Percentiles rank a stretch among this genome's conserved stretches.
Conservation (phyloP, 495 filamentous ascomycete genomes). For the Hypomontagnella submonticulosa region DNA sequence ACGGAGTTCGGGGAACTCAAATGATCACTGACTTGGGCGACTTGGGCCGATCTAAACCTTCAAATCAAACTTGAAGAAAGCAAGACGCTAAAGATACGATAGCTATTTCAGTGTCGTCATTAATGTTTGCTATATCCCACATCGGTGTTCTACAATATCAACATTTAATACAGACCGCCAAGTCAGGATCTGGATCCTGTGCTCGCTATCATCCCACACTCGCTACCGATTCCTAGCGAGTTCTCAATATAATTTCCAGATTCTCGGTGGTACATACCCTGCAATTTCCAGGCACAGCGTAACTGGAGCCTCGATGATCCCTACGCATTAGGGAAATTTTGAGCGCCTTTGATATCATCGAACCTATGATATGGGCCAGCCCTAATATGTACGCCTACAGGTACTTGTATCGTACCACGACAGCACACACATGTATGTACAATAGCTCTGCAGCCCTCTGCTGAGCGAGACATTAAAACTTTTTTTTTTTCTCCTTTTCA, state of each 20-base stretch:
- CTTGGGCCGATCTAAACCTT: conserved; percentile 7
- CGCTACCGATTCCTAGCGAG: conserved; percentile 3
- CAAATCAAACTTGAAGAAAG: neutral
- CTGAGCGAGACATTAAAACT: conserved; percentile 15
- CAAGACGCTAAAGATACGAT: too few relatives aligned
- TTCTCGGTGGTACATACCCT: conserved; percentile 31
- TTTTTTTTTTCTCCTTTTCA: conserved; percentile 13
- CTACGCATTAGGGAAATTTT: conserved; percentile 26
- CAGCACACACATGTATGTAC: conserved; percentile 25
- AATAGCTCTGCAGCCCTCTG: conserved; percentile 17
- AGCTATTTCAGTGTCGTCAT: neutral
- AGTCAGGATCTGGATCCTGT: conserved; percentile 27
- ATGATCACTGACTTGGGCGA: neutral
- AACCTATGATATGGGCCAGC: conserved; percentile 22
- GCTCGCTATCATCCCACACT: neutral
- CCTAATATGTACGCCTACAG: conserved; percentile 24
- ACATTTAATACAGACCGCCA: neutral
- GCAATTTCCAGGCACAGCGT: conserved; percentile 34
- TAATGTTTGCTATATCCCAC: conserved; percentile 1
- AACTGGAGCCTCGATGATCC: conserved; percentile 37
- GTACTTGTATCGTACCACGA: conserved; percentile 28
- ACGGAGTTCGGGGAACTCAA: conserved; percentile 26
- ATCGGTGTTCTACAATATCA: neutral
- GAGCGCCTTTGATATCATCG: conserved; percentile 45
- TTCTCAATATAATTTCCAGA: conserved; percentile 34